Evolutionary conservation across 2,329 filamentous ascomycete species (phyloP).

Genomic region (Paecilomyces fulvus): DNA sequence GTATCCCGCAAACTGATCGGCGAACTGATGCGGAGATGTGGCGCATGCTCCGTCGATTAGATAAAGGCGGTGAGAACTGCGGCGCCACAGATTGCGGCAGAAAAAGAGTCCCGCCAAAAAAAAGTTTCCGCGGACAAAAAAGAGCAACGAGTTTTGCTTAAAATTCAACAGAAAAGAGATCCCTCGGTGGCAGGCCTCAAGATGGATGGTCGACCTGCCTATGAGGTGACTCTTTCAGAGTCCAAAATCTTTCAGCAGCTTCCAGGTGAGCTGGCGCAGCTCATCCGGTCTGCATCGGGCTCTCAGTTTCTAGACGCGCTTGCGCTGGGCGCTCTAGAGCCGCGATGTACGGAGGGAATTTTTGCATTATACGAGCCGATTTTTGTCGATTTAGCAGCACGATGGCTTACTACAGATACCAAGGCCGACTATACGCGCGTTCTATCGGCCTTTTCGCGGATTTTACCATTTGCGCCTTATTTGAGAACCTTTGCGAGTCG

Average conservation of each 20-base stretch:
- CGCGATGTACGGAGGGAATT: constrained; percentile 62
- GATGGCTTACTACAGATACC: constrained; percentile 53
- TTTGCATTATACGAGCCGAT: constrained; percentile 66
- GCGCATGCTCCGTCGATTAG: constrained; percentile 16
- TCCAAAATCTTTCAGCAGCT: constrained; percentile 47
- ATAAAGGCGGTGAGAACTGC: constrained; percentile 21
- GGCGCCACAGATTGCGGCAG: constrained; percentile 20
- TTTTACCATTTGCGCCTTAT: constrained; percentile 75
- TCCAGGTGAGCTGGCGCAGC: constrained; percentile 60
- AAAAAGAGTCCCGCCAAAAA: constrained; percentile 12
- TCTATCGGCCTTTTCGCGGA: constrained; percentile 66
- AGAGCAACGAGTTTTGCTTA: constrained; percentile 13
- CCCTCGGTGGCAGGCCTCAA: constrained; percentile 24
- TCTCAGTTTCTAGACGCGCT: constrained; percentile 63
- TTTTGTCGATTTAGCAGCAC: constrained; percentile 73
- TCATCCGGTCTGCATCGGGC: constrained; percentile 56
- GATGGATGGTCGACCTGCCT: constrained; percentile 32
- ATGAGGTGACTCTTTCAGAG: constrained; percentile 48
- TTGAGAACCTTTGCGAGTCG: constrained; percentile 64
- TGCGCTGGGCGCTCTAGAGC: constrained; percentile 59
- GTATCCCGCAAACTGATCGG: background rate
- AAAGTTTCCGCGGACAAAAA: constrained; percentile 3
- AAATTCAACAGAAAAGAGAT: constrained; percentile 20
- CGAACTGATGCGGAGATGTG: constrained; percentile 8
- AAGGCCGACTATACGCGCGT: constrained; percentile 32